Conservation (phyloP, 2,329 filamentous ascomycete species). For the Fusarium xyrophilum region DNA sequence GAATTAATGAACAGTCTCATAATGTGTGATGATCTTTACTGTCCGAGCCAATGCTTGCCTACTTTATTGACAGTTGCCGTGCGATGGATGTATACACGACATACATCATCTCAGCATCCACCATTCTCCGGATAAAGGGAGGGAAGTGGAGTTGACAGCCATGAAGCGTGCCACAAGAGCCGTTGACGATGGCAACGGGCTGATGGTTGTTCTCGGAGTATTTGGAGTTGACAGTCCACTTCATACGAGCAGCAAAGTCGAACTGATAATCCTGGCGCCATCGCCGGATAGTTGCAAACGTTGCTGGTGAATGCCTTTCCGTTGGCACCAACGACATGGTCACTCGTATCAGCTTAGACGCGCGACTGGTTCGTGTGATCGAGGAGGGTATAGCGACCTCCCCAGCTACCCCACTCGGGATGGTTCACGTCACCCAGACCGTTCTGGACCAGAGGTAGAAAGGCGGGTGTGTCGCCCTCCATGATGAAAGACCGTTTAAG, state of each 20-base stretch:
- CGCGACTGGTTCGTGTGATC: not conserved
- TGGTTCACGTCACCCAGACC: constrained; percentile 4
- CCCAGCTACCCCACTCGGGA: constrained; percentile 22
- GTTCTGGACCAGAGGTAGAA: not conserved
- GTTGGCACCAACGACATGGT: constrained; percentile 1
- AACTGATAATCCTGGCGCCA: constrained; percentile 17
- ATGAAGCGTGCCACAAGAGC: not conserved
- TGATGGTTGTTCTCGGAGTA: constrained; percentile 8
- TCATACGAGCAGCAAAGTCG: constrained; percentile 21
- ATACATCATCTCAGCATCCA: not conserved
- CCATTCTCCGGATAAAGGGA: not conserved
- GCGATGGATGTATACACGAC: not conserved
- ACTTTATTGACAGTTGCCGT: not conserved
- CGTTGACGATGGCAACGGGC: not conserved
- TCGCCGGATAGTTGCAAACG: constrained; percentile 17
- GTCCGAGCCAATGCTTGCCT: not conserved
- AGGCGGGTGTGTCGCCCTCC: constrained; percentile 16
- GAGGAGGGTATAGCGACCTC: constrained; percentile 5
- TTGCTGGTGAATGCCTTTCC: constrained; percentile 7
- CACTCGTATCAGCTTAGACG: constrained; percentile 6
- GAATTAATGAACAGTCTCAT: not conserved
- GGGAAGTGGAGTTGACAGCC: not conserved
- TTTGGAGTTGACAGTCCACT: constrained; percentile 1
- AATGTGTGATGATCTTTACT: not conserved
- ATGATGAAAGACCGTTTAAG: constrained; percentile 6